Evolutionary conservation across 371 early-diverging fungal genomes (phyloP).

Genomic region (Lichtheimia corymbifera): DNA sequence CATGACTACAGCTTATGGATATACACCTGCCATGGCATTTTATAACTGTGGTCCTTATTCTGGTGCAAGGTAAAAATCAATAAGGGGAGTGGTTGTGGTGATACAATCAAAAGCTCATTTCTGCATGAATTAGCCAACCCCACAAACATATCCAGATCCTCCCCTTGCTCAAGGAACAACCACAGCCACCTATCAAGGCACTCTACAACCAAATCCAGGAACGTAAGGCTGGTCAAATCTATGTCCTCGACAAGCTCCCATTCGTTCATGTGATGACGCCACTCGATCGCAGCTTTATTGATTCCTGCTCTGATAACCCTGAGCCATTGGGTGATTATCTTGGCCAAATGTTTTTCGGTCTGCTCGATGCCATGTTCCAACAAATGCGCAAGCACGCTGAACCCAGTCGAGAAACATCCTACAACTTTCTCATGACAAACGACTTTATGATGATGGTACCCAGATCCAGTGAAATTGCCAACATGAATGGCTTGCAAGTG

Average conservation of each 20-base stretch:
- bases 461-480: constrained; percentile 48
- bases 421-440: constrained; percentile 69
- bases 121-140: constrained; percentile 42
- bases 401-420: constrained; percentile 33
- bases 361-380: constrained; percentile 53
- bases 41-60: constrained; percentile 75
- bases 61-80: constrained; percentile 65
- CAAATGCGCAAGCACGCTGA: constrained; percentile 41
- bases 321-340: constrained; percentile 43
- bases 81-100: not conserved
- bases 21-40: constrained; percentile 55
- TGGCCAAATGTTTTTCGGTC: constrained; percentile 48
- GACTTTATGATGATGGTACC: constrained; percentile 78
- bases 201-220: constrained; percentile 45
- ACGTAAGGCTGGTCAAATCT: constrained; percentile 51
- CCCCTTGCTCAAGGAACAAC: constrained; percentile 38
- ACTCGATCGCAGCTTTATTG: constrained; percentile 34
- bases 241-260: constrained; percentile 41
- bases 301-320: constrained; percentile 13
- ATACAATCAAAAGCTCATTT: not conserved
- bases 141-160: constrained; percentile 79
- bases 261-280: constrained; percentile 48
- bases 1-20: constrained; percentile 43
- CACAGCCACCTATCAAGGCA: constrained; percentile 54
- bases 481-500: constrained; percentile 20